Evolutionary conservation across 176 grass and related monocot species (phyloP).

Genomic region (Typha latifolia): DNA sequence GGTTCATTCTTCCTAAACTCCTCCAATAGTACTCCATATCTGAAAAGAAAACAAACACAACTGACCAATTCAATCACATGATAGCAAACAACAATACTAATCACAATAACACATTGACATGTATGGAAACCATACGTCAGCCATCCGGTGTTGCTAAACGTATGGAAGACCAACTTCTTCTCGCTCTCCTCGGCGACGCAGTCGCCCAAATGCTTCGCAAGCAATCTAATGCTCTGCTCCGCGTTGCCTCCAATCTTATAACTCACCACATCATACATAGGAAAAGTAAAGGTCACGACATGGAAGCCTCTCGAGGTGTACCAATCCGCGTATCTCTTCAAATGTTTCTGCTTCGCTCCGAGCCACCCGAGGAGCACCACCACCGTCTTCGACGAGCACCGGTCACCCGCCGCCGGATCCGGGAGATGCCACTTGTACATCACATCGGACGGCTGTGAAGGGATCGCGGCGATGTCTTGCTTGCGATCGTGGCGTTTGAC

Average conservation of each 20-base stretch:
- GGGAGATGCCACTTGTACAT: constrained; percentile 89
- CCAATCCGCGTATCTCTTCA: constrained; percentile 81
- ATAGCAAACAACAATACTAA: background rate
- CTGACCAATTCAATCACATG: background rate
- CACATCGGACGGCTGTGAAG: constrained; percentile 41
- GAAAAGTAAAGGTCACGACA: constrained; percentile 77
- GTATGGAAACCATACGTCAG: constrained; percentile 40
- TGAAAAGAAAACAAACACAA: constrained; percentile 5
- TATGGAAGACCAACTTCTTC: constrained; percentile 88
- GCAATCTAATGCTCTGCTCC: constrained; percentile 53
- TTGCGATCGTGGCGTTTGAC: constrained; percentile 8
- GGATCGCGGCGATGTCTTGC: background rate
- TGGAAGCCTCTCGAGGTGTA: constrained; percentile 87
- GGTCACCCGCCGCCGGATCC: constrained; percentile 16
- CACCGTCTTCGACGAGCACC: constrained; percentile 25
- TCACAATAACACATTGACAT: background rate
- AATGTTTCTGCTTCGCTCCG: constrained; percentile 80
- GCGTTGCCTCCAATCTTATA: constrained; percentile 67
- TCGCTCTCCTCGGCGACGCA: constrained; percentile 70
- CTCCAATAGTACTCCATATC: constrained; percentile 77
- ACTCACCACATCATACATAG: constrained; percentile 70
- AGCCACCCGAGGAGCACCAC: constrained; percentile 88
- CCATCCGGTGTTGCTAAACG: constrained; percentile 97
- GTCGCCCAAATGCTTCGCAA: constrained; percentile 54
- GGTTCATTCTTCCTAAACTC: constrained; percentile 53